These are phyloP conservation scores for Cryphonectria nitschkei DNA, from an alignment of 2,329 filamentous ascomycete species.

Conservation along the genomic window DNA sequence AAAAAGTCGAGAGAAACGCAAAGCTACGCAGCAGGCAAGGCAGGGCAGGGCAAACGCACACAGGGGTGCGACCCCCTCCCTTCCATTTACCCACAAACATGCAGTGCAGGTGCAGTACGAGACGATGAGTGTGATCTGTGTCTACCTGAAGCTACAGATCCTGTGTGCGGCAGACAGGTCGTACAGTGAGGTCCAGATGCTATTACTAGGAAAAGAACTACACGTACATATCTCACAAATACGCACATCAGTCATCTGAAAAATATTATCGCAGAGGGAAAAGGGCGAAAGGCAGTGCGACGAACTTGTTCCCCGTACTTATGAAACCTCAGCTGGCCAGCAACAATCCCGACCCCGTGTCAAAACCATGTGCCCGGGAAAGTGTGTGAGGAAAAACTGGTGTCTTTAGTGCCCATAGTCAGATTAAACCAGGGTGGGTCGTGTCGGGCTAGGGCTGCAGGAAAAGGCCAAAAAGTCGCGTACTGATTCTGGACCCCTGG, in stretches of 20 bases:
- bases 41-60: not conserved
- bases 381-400: not conserved
- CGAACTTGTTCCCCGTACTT: not conserved
- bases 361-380: no score
- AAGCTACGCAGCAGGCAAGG: not conserved
- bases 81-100: not conserved
- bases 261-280: no score
- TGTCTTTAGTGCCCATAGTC: not conserved
- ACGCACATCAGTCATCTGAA: no score
- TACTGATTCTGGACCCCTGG: slow-evolving; percentile 2
- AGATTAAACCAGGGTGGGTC: not conserved
- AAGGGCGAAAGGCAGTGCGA: not conserved
- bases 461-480: not conserved
- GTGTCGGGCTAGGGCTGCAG: not conserved
- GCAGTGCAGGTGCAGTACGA: not conserved
- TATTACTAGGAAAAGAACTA: not conserved
- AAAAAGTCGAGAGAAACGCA: not conserved
- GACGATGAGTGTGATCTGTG: not conserved
- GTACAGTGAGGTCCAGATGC: not conserved
- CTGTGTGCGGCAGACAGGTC: not conserved
- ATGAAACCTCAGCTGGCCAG: no score
- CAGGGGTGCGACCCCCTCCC: not conserved
- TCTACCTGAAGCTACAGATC: not conserved
- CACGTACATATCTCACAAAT: no score
- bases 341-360: not conserved